Evolutionary conservation across 2,329 filamentous ascomycete species (phyloP).

Genomic region (Nakataea oryzae): DNA sequence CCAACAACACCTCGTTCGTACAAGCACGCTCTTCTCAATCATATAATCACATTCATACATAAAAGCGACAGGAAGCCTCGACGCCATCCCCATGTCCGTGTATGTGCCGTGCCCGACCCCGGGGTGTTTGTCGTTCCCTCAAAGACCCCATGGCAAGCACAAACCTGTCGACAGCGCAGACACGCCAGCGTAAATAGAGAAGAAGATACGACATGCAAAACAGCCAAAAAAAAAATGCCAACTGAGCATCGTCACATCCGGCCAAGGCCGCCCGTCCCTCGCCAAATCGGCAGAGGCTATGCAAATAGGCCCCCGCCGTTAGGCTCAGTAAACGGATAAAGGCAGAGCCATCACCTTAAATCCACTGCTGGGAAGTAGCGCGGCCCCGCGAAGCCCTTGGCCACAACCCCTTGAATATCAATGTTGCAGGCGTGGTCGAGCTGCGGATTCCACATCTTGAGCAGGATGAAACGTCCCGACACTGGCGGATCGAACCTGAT

Average conservation of each 20-base stretch:
- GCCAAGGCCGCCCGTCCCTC: too few relatives aligned
- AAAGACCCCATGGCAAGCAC: neutral
- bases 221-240: too few relatives aligned
- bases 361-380: conserved; percentile 69
- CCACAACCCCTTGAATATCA: conserved; percentile 78
- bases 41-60: neutral
- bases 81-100: neutral
- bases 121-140: neutral
- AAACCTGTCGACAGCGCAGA: too few relatives aligned
- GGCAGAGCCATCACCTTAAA: conserved; percentile 32
- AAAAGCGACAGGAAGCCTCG: neutral
- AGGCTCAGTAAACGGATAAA: neutral
- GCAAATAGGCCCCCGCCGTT: too few relatives aligned
- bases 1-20: neutral
- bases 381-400: conserved; percentile 75
- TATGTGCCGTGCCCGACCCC: neutral
- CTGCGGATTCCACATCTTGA: conserved; percentile 83
- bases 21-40: neutral
- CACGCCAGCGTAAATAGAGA: too few relatives aligned
- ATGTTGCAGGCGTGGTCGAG: conserved; percentile 60
- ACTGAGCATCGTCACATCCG: too few relatives aligned
- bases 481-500: conserved; percentile 78
- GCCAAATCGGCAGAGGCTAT: too few relatives aligned
- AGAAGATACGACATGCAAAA: too few relatives aligned
- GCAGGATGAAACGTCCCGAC: conserved; percentile 70